phyloP scores from a whole-genome alignment of 176 grass and related monocot genomes.

The Aegilops speltoides region DNA sequence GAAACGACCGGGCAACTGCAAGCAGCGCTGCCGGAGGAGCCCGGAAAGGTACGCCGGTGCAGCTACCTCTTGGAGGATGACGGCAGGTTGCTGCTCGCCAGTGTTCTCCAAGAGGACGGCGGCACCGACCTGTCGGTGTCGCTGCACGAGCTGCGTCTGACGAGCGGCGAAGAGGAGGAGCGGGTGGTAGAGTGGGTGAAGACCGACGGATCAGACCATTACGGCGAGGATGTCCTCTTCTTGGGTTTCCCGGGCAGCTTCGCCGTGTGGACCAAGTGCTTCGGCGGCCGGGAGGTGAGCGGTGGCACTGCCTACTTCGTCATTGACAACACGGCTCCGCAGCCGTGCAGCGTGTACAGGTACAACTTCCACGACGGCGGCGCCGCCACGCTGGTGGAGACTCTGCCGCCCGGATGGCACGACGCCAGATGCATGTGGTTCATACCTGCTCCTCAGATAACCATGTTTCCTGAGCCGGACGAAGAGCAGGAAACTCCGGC shows the following conservation, averaged over 20 bases:
- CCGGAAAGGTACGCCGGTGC: not conserved
- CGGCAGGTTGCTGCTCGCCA: not conserved
- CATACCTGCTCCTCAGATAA: not conserved
- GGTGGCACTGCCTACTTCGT: not conserved
- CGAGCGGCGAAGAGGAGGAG: too few relatives aligned
- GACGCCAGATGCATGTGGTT: not conserved
- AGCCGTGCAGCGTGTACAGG: not conserved
- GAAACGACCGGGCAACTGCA: too few relatives aligned
- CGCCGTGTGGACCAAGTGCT: not conserved
- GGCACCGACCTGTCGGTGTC: too few relatives aligned
- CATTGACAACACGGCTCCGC: not conserved
- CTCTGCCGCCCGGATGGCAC: not conserved
- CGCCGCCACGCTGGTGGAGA: not conserved
- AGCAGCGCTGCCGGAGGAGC: not conserved
- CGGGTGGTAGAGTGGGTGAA: too few relatives aligned
- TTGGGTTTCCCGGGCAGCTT: not conserved
- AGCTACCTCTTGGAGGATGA: not conserved
- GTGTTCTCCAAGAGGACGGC: too few relatives aligned
- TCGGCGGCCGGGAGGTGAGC: not conserved
- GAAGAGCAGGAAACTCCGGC: too few relatives aligned
- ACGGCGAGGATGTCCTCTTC: too few relatives aligned
- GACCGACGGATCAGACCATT: too few relatives aligned
- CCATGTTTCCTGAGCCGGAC: too few relatives aligned
- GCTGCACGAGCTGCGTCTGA: too few relatives aligned
- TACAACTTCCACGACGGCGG: not conserved